phyloP scores from a whole-genome alignment of 176 grass and related monocot genomes.

The Saccharum officinarum region DNA sequence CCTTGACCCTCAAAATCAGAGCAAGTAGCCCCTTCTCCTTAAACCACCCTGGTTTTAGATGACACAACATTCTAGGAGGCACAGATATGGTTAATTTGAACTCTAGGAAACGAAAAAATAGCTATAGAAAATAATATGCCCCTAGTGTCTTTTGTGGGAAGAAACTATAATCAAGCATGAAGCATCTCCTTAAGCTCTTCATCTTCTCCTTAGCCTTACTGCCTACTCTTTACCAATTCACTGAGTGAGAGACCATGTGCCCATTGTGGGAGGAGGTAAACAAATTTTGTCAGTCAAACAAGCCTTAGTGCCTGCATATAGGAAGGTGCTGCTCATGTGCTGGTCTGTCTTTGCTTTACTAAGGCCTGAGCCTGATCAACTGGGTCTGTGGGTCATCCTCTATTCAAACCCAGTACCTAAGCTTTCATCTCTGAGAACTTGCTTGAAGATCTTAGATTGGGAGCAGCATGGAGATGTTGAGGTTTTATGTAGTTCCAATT shows the following conservation, averaged over 20 bases:
- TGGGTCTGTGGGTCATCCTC: not conserved
- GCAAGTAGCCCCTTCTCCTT: not conserved
- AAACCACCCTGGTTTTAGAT: not conserved
- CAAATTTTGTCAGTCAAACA: not conserved
- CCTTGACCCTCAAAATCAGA: not conserved
- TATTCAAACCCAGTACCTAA: not conserved
- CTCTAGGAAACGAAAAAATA: not conserved
- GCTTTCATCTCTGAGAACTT: not conserved
- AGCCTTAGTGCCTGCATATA: not conserved
- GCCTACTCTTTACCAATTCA: not conserved
- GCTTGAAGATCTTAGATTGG: not conserved
- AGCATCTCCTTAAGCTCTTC: not conserved
- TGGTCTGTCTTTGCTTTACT: not conserved
- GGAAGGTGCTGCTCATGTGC: not conserved
- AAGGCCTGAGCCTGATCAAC: not conserved
- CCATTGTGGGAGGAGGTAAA: not conserved
- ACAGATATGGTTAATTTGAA: not conserved
- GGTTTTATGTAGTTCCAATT: conserved; percentile 2
- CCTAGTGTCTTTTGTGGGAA: not conserved
- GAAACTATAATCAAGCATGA: not conserved
- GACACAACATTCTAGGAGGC: not conserved
- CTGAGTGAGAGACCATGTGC: not conserved
- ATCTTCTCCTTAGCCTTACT: not conserved
- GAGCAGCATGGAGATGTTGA: not conserved
- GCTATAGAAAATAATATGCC: not conserved